These are phyloP conservation scores for Diaporthe ampelina DNA, from an alignment of 2,329 filamentous ascomycete genomes.

Conservation along the genomic window DNA sequence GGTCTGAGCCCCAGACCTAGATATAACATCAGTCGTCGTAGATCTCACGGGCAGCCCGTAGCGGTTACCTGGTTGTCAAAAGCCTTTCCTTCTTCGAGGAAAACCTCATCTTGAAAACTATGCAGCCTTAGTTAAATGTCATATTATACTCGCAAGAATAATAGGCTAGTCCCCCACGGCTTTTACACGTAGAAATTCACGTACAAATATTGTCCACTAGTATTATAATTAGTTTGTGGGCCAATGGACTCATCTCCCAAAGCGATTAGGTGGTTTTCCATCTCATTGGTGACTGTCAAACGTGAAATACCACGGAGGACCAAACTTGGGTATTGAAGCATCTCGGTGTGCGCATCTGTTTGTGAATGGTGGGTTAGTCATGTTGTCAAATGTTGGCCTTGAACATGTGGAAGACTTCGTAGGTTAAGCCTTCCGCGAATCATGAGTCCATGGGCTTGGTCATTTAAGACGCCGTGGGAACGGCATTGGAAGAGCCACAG, in stretches of 20 bases:
- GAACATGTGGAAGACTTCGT: not conserved
- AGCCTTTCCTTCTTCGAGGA: slow-evolving; percentile 13
- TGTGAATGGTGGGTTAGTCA: not conserved
- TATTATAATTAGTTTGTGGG: not conserved
- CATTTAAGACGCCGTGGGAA: not conserved
- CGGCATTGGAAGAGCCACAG: not conserved
- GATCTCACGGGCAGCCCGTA: too few relatives aligned
- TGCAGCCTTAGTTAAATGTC: not conserved
- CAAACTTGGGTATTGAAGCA: slow-evolving; percentile 2
- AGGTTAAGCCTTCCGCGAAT: too few relatives aligned
- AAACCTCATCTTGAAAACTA: slow-evolving; percentile 10
- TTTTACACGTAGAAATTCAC: not conserved
- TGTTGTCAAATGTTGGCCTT: too few relatives aligned
- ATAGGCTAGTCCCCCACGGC: not conserved
- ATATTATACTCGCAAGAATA: not conserved
- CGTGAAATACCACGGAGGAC: not conserved
- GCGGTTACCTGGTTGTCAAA: slow-evolving; percentile 8
- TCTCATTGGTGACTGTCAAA: not conserved
- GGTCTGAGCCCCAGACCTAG: slow-evolving; percentile 1
- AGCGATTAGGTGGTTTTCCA: not conserved
- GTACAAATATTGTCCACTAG: not conserved
- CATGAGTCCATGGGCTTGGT: not conserved
- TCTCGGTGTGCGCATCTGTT: slow-evolving; percentile 2
- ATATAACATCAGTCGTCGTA: not conserved
- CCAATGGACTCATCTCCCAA: not conserved